Conservation (phyloP, 768 basidiomycete genomes). For the Neoboletus brunneissimus region DNA sequence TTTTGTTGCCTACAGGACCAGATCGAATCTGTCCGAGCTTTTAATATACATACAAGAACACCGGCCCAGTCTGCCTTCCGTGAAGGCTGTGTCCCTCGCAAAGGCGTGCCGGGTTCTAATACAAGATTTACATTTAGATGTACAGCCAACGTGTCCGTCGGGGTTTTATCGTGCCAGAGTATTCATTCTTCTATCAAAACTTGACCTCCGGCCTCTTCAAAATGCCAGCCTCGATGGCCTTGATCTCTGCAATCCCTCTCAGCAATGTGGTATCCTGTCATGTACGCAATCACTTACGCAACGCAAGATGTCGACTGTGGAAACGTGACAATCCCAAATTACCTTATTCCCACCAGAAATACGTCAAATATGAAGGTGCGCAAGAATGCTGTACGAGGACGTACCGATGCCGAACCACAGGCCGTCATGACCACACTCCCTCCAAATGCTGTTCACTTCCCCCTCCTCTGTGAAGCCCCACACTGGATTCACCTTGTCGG, state of each 20-base stretch:
- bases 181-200: slow-evolving; percentile 11
- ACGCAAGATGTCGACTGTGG: slow-evolving; percentile 30
- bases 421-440: slow-evolving; percentile 36
- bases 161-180: background rate
- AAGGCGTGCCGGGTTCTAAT: background rate
- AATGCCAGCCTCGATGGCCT: slow-evolving; percentile 30
- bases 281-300: slow-evolving; percentile 24
- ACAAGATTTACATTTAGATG: background rate
- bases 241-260: slow-evolving; percentile 24
- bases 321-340: slow-evolving; percentile 26
- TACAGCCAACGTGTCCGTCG: background rate
- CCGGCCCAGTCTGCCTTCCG: background rate
- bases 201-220: slow-evolving; percentile 19
- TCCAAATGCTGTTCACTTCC: slow-evolving; percentile 45
- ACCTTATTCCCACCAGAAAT: slow-evolving; percentile 8
- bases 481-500: slow-evolving; percentile 44
- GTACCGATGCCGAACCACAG: slow-evolving; percentile 31
- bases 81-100: background rate
- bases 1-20: background rate
- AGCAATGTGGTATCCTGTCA: background rate
- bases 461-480: slow-evolving; percentile 68
- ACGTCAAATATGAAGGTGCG: background rate
- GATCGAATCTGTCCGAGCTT: background rate
- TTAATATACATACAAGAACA: background rate
- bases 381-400: background rate